Evolutionary conservation across 1,284 basidiomycete species (phyloP).

Genomic region (Microbotryum lychnidis-dioicae): DNA sequence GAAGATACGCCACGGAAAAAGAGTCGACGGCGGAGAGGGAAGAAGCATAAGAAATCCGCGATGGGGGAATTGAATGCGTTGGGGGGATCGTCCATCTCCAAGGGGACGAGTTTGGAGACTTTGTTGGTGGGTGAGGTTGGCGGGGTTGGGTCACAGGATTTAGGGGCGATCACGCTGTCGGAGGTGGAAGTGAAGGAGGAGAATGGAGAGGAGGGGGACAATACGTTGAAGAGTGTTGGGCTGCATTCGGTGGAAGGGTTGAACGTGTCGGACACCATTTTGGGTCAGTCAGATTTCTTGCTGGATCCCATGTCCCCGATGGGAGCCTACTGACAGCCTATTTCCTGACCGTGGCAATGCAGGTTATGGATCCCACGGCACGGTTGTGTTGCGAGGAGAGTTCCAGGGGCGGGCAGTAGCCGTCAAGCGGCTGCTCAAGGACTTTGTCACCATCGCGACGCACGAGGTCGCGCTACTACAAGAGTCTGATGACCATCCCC

Average conservation of each 20-base stretch:
- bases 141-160: not conserved
- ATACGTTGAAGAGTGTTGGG: not conserved
- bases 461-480: constrained; percentile 91
- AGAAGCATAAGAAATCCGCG: constrained; percentile 11
- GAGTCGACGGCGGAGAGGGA: constrained; percentile 45
- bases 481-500: constrained; percentile 95
- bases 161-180: not conserved
- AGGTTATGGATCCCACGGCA: constrained; percentile 96
- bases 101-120: not conserved
- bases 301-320: not conserved
- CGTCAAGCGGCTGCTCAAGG: constrained; percentile 87
- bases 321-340: not conserved
- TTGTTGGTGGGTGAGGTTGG: too few species aligned
- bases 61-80: not conserved
- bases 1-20: constrained; percentile 47
- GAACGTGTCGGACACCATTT: constrained; percentile 32
- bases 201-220: not conserved
- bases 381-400: constrained; percentile 86
- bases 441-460: constrained; percentile 88
- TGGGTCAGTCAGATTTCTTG: constrained; percentile 27
- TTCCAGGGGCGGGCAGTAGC: constrained; percentile 93
- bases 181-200: constrained; percentile 12
- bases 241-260: constrained; percentile 29
- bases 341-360: not conserved
- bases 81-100: not conserved